Evolutionary conservation across 306 rosid genomes (phyloP).

Genomic region (Cicer cuneatum): DNA sequence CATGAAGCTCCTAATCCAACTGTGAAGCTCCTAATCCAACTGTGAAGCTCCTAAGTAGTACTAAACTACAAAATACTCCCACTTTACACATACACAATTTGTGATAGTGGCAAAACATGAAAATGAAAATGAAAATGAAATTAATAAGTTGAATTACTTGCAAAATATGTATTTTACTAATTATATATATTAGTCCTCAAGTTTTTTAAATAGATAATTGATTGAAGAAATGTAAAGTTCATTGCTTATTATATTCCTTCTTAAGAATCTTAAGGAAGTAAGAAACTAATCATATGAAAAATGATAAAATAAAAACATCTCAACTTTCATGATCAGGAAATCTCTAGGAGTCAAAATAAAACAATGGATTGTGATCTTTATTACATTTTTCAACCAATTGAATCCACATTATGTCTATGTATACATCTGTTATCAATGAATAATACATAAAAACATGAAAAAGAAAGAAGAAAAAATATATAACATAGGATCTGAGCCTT

Average conservation of each 20-base stretch:
- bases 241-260: not conserved
- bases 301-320: not conserved
- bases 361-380: conserved; percentile 13
- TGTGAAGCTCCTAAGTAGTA: conserved; percentile 16
- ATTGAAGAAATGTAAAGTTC: not conserved
- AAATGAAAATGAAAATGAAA: not conserved
- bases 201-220: not conserved
- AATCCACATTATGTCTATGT: conserved; percentile 29
- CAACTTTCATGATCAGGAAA: conserved; percentile 5
- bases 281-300: conserved; percentile 1
- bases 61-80: too few species aligned
- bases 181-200: not conserved
- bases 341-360: conserved; percentile 27
- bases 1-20: too few species aligned
- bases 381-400: conserved; percentile 44
- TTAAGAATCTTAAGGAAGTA: not conserved
- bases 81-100: too few species aligned
- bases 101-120: too few species aligned
- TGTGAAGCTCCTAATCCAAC: too few species aligned
- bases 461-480: not conserved
- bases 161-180: too few species aligned
- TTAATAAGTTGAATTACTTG: not conserved
- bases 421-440: conserved; percentile 21
- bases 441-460: not conserved
- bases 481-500: conserved; percentile 23